Evolutionary conservation across 228 moss, liverwort and hornwort species (phyloP).

Genomic region (Sphagnum fallax): DNA sequence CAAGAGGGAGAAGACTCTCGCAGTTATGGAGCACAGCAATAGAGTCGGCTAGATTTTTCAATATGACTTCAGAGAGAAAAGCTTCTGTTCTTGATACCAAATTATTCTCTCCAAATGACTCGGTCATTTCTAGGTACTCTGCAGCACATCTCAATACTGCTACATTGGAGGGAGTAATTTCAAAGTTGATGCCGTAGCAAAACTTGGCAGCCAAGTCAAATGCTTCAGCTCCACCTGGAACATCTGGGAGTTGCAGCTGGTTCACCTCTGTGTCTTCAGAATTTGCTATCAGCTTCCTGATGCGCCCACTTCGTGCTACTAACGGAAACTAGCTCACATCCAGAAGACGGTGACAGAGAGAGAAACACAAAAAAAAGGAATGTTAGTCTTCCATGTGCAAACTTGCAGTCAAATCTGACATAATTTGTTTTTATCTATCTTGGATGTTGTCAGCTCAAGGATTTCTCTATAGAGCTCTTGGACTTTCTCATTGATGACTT

Average conservation of each 20-base stretch:
- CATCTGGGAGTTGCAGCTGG: slow-evolving; percentile 43
- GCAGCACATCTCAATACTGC: slow-evolving; percentile 61
- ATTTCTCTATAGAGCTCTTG: too few species aligned
- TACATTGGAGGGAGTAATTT: slow-evolving; percentile 58
- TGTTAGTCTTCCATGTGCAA: too few species aligned
- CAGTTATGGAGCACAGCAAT: slow-evolving; percentile 63
- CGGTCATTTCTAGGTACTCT: slow-evolving; percentile 63
- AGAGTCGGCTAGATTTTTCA: slow-evolving; percentile 59
- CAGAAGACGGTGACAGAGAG: background rate
- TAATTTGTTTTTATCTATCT: too few species aligned
- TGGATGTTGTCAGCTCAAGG: too few species aligned
- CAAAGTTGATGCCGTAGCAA: slow-evolving; percentile 68
- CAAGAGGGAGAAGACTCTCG: slow-evolving; percentile 57
- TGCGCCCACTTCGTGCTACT: slow-evolving; percentile 60
- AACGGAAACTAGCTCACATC: slow-evolving; percentile 43
- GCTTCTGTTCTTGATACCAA: slow-evolving; percentile 52
- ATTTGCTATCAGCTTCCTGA: slow-evolving; percentile 47
- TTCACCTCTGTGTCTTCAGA: slow-evolving; percentile 37
- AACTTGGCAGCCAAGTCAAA: slow-evolving; percentile 68
- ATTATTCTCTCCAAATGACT: slow-evolving; percentile 50
- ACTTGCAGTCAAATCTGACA: too few species aligned
- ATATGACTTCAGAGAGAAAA: slow-evolving; percentile 46
- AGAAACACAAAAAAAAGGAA: too few species aligned
- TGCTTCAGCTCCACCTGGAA: slow-evolving; percentile 61
- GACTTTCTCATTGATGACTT: too few species aligned